phyloP scores from a whole-genome alignment of 306 rosid species.

The Casuarina cunninghamiana region DNA sequence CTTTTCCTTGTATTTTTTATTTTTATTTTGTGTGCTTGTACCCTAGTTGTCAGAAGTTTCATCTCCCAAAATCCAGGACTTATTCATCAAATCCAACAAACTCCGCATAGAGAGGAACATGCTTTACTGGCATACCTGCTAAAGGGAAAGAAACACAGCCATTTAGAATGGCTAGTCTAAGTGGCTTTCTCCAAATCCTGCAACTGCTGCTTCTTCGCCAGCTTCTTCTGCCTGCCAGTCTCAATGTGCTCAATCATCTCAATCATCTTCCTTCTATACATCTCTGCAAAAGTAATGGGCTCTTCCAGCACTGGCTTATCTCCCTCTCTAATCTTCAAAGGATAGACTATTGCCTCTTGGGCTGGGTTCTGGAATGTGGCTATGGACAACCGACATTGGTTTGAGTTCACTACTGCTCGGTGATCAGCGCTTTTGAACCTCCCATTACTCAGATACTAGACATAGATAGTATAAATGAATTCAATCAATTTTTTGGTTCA shows the following conservation, averaged over 20 bases:
- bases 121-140: too few relatives aligned
- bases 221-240: conserved; percentile 57
- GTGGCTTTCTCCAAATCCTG: conserved; percentile 33
- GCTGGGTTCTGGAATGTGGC: conserved; percentile 92
- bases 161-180: not conserved
- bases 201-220: conserved; percentile 47
- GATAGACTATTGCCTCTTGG: conserved; percentile 65
- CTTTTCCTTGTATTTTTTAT: too few relatives aligned
- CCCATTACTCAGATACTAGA: conserved; percentile 80
- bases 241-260: conserved; percentile 69
- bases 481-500: too few relatives aligned
- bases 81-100: too few relatives aligned
- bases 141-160: too few relatives aligned
- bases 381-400: conserved; percentile 69
- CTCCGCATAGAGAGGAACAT: too few relatives aligned
- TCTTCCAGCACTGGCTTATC: conserved; percentile 53
- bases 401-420: conserved; percentile 90
- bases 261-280: conserved; percentile 76
- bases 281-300: conserved; percentile 69
- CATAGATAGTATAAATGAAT: not conserved
- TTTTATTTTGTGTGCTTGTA: too few relatives aligned
- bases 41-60: too few relatives aligned
- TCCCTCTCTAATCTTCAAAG: conserved; percentile 62
- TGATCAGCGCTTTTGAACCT: conserved; percentile 94
- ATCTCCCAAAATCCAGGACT: too few relatives aligned